A percentile compares a stretch with the other conserved stretches of the same genome.
Evolutionary conservation across 345 rosid genomes (phyloP).

Genomic region (Brassica incana): DNA sequence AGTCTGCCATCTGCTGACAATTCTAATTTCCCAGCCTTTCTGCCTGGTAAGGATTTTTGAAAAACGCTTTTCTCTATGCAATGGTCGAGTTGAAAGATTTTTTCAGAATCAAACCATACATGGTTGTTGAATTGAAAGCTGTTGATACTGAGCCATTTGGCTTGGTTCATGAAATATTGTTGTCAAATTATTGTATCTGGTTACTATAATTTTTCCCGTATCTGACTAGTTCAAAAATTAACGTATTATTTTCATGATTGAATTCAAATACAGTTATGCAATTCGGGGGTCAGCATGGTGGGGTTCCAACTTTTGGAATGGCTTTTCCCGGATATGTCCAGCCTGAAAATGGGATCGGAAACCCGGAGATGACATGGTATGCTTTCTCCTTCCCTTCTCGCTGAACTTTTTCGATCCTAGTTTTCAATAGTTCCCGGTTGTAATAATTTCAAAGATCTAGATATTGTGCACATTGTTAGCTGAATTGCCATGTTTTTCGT

Average conservation of each 20-base stretch:
- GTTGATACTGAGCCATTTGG: neutral
- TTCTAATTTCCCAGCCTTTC: slow-evolving; percentile 76
- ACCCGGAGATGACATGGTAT: slow-evolving; percentile 98
- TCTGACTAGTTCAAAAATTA: neutral
- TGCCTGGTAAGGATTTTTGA: slow-evolving; percentile 62
- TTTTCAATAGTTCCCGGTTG: slow-evolving; percentile 4
- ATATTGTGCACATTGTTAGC: neutral
- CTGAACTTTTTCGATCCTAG: slow-evolving; percentile 21
- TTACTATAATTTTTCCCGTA: neutral
- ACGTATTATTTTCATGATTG: neutral
- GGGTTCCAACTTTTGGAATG: slow-evolving; percentile 97
- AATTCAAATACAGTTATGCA: slow-evolving; percentile 59
- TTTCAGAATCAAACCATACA: neutral
- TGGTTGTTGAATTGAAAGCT: slow-evolving; percentile 18
- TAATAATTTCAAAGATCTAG: slow-evolving; percentile 1
- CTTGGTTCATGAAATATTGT: neutral
- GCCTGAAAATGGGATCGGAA: slow-evolving; percentile 81
- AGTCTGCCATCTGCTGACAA: slow-evolving; percentile 66
- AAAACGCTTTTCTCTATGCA: slow-evolving; percentile 3
- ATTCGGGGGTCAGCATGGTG: slow-evolving; percentile 93
- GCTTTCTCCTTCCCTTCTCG: slow-evolving; percentile 8
- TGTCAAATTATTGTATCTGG: slow-evolving; percentile 4
- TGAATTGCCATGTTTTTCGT: neutral
- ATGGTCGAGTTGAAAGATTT: neutral
- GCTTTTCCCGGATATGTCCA: slow-evolving; percentile 67